These are phyloP conservation scores for Biscogniauxia marginata DNA, from an alignment of 2,329 filamentous ascomycete genomes.

Conservation along the genomic window DNA sequence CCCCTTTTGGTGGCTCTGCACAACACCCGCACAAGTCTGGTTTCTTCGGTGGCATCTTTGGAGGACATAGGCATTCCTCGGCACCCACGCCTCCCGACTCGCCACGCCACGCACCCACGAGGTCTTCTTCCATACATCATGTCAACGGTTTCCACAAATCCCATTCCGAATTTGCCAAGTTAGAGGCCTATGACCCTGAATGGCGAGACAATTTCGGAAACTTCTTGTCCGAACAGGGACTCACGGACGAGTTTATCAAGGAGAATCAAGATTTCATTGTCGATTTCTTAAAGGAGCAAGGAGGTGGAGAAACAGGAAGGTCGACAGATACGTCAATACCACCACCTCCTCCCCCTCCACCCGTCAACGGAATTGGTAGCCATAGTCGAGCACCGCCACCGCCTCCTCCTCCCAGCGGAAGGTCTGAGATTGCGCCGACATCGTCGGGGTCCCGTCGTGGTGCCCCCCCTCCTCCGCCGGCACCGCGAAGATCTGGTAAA, in stretches of 20 bases:
- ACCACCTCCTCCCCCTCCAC: slow-evolving; percentile 44
- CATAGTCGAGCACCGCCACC: slow-evolving; percentile 43
- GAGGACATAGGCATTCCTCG: slow-evolving; percentile 59
- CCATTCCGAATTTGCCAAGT: slow-evolving; percentile 57
- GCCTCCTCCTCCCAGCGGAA: slow-evolving; percentile 31
- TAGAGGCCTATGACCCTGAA: slow-evolving; percentile 63
- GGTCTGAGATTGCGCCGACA: slow-evolving; percentile 31
- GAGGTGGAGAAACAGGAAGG: slow-evolving; percentile 39
- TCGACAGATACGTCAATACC: slow-evolving; percentile 33
- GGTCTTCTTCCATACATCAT: slow-evolving; percentile 41
- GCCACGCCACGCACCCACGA: slow-evolving; percentile 42
- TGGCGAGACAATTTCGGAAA: slow-evolving; percentile 67
- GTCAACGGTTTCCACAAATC: slow-evolving; percentile 43
- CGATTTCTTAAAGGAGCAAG: slow-evolving; percentile 60
- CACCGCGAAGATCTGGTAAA: slow-evolving; percentile 59
- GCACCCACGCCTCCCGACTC: slow-evolving; percentile 58
- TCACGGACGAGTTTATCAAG: slow-evolving; percentile 65
- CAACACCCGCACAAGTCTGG: slow-evolving; percentile 45
- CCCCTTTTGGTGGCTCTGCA: slow-evolving; percentile 64
- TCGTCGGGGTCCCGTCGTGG: slow-evolving; percentile 41
- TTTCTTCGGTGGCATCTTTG: slow-evolving; percentile 61
- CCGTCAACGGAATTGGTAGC: slow-evolving; percentile 34
- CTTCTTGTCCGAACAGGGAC: slow-evolving; percentile 60
- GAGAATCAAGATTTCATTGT: slow-evolving; percentile 69
- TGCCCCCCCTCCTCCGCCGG: slow-evolving; percentile 55